Conservation (phyloP, 371 early-diverging fungal genomes). For the Haplosporangium sp. region DNA sequence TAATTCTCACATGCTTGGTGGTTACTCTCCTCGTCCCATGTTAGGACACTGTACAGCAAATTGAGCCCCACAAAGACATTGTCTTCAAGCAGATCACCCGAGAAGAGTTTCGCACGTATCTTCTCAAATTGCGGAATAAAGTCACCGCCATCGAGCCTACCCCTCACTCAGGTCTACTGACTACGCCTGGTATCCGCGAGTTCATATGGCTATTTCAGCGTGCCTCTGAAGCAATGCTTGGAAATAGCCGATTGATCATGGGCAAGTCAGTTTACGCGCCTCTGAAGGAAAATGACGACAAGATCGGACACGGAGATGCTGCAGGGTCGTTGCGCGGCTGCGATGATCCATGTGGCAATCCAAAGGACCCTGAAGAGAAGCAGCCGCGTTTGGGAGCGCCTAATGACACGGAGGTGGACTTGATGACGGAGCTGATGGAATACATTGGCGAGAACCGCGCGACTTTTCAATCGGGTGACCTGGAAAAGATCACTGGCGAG, state of each 20-base stretch:
- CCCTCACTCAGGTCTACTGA: neutral
- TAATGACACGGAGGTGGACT: constrained; percentile 26
- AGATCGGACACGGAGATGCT: neutral
- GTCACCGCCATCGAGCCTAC: neutral
- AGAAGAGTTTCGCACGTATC: constrained; percentile 20
- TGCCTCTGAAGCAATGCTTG: constrained; percentile 2
- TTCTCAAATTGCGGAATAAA: constrained; percentile 10
- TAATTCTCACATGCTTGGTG: too few species aligned
- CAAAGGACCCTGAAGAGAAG: constrained; percentile 7
- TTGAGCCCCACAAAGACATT: neutral
- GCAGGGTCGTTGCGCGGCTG: neutral
- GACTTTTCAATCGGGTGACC: constrained; percentile 35
- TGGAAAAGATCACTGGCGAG: constrained; percentile 35
- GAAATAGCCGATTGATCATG: neutral
- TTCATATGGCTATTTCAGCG: constrained; percentile 1
- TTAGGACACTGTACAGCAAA: neutral
- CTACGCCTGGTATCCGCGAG: neutral
- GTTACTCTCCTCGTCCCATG: too few species aligned
- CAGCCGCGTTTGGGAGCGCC: constrained; percentile 14
- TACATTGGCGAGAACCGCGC: constrained; percentile 33
- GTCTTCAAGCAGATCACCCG: constrained; percentile 16
- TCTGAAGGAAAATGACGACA: neutral
- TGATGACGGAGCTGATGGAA: constrained; percentile 31
- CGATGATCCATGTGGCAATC: neutral
- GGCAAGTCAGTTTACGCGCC: neutral